A percentile compares a stretch with the other conserved stretches of the same genome.
These are phyloP conservation scores for Narthecium ossifragum DNA, from an alignment of 106 monocot genomes.

Conservation along the genomic window DNA sequence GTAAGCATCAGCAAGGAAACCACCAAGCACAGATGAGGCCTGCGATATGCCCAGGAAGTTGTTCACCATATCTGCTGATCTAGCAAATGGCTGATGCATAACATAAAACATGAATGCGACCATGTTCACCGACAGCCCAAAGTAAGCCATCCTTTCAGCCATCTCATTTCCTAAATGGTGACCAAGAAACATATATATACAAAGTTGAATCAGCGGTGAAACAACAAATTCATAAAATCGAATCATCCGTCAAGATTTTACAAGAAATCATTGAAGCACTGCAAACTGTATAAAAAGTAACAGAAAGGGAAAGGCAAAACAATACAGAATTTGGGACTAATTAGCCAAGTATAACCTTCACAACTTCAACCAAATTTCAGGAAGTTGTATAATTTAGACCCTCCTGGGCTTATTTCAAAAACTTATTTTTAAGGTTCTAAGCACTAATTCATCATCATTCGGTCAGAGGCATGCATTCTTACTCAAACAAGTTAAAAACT, in stretches of 20 bases:
- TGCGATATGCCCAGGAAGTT: conserved; percentile 92
- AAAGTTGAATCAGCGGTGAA: neutral
- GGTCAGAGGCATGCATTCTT: neutral
- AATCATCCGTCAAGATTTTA: too few relatives aligned
- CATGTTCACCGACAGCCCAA: conserved; percentile 93
- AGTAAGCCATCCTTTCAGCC: conserved; percentile 97
- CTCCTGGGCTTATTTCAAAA: too few relatives aligned
- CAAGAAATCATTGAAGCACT: too few relatives aligned
- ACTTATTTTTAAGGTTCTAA: too few relatives aligned
- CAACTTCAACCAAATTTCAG: too few relatives aligned
- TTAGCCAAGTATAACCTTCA: too few relatives aligned
- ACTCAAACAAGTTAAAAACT: neutral
- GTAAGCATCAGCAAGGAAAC: conserved; percentile 91
- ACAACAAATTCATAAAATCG: neutral
- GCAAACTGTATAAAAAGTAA: too few relatives aligned
- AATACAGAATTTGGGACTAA: too few relatives aligned
- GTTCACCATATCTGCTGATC: conserved; percentile 81
- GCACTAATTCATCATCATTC: too few relatives aligned
- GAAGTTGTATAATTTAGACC: too few relatives aligned
- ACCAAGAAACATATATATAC: neutral
- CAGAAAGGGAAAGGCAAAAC: too few relatives aligned
- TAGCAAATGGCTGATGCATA: conserved; percentile 81
- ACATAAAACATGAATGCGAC: conserved; percentile 85
- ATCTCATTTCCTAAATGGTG: conserved; percentile 69
- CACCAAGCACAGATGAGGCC: conserved; percentile 82